Base-by-base conservation (phyloP, 352 stramenopile genomes). In the Peronosclerospora sorghi region DNA sequence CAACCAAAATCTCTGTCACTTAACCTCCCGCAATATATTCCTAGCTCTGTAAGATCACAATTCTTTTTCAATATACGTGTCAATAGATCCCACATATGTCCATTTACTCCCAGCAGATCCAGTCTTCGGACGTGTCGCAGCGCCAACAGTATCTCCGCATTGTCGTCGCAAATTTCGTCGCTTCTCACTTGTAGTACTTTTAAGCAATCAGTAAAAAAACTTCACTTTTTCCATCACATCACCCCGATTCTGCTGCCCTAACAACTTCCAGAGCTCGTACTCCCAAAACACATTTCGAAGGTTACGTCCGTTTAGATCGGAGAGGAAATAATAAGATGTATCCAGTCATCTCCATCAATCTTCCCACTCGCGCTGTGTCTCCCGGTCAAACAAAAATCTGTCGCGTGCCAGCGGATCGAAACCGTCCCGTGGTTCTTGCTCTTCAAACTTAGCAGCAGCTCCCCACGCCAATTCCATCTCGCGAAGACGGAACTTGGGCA, bases 11-110 rank as follows among this genome's bases (percentile, higher is more conserved):
- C 57, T 5, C 34, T 35, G 35, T 76, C 58, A 36, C 42, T 63
- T 24, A 87, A 44, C 19, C 78, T 79, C 13, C 77, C 77, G 35
- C 87, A 74, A 20, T 86, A 89, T 37, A 86, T 81, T 8, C 70
- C 61, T n/a, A 89, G 35, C 26, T 83, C 66, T 0, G 44, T 41
- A 1, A 89, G 48, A 13, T 59, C 42, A 20, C 44, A 29, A 24
- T 75, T 52, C 2, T 41, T 15, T 29, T 62, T 44, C 8, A 83
- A 51, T 17, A 83, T 44, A 5, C 29, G 47, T 7, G 39, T 35
- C 38, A 62, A 62, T 9, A 59, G 78, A n/a, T 45, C 40, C 60
- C 59, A 69, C 34, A 39, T 67, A 12, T 81, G 70, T 54, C 82
- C 70, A n/a, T 87, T 74, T 13, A 68, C 70, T 29, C 87, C 72